Evolutionary conservation across 202 grass and related monocot genomes (phyloP).

Genomic region (Setaria viridis): DNA sequence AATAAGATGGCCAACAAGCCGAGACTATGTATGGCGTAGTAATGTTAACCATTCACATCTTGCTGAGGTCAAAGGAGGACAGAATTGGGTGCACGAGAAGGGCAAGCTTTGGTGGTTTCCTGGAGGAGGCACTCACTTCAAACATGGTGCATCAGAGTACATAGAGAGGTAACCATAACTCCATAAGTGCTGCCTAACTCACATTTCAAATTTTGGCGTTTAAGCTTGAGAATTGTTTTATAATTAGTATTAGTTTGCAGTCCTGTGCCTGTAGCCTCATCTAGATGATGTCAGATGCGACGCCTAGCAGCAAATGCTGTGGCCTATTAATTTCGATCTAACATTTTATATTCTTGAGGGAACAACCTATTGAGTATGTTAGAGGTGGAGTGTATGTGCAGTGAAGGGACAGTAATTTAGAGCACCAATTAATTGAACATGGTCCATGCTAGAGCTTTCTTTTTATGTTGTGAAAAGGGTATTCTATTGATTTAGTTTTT

Average conservation of each 20-base stretch:
- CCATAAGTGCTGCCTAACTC: slow-evolving; percentile 15
- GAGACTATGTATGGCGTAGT: slow-evolving; percentile 88
- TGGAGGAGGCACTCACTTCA: slow-evolving; percentile 97
- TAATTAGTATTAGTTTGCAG: background rate
- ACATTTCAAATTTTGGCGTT: background rate
- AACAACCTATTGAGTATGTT: slow-evolving; percentile 1
- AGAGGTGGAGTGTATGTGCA: background rate
- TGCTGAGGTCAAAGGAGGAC: slow-evolving; percentile 92
- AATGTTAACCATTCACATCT: slow-evolving; percentile 97
- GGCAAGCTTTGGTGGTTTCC: slow-evolving; percentile 97
- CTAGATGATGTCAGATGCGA: slow-evolving; percentile 13
- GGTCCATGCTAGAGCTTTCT: background rate
- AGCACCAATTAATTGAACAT: slow-evolving; percentile 6
- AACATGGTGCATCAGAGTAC: slow-evolving; percentile 88
- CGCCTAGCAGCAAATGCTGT: slow-evolving; percentile 22
- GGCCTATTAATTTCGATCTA: background rate
- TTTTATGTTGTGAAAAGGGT: slow-evolving; percentile 30
- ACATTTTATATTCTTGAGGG: background rate
- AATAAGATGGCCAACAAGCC: slow-evolving; percentile 83
- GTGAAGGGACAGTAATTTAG: slow-evolving; percentile 9
- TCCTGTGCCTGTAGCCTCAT: slow-evolving; percentile 33
- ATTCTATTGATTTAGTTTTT: background rate
- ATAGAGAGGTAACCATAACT: slow-evolving; percentile 77
- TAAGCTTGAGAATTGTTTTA: background rate
- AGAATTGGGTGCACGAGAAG: slow-evolving; percentile 97